Percentiles rank a stretch among this genome's conserved stretches.
Conservation (phyloP, 495 filamentous ascomycete genomes). For the Alectoria sarmentosa region DNA sequence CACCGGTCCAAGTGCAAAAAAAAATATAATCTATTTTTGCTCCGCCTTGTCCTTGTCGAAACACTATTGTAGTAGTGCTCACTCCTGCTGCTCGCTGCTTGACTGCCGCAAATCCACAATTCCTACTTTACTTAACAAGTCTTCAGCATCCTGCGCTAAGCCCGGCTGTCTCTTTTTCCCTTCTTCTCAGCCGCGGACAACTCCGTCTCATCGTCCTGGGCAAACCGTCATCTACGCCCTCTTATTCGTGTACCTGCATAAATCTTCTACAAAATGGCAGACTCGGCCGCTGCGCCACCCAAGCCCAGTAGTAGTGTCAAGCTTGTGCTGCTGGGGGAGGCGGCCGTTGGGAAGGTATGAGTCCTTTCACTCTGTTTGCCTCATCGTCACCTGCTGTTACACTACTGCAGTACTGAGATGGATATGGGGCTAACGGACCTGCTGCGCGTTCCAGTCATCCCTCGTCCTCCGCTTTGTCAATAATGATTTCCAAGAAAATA, state of each 20-base stretch:
- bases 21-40: conserved; percentile 4
- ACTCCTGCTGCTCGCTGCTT: no score
- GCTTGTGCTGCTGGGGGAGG: conserved; percentile 93
- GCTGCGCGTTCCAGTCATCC: conserved; percentile 61
- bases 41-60: conserved; percentile 1
- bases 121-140: neutral
- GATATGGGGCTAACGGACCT: conserved; percentile 14
- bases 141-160: conserved; percentile 18
- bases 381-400: conserved; percentile 12
- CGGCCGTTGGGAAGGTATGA: conserved; percentile 92
- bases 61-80: conserved; percentile 15
- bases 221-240: neutral
- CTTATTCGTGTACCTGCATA: conserved; percentile 12
- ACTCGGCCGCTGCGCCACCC: conserved; percentile 48
- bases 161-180: conserved; percentile 9
- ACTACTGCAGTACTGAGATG: conserved; percentile 5
- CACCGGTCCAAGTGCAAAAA: neutral
- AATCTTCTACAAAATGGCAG: conserved; percentile 27
- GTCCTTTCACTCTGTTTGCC: conserved; percentile 13
- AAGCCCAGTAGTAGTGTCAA: conserved; percentile 99
- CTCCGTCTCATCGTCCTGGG: conserved; percentile 8
- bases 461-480: conserved; percentile 98
- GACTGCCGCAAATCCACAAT: no score
- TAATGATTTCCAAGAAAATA: conserved; percentile 99
- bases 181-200: conserved; percentile 14